These are phyloP conservation scores for Ashbya aceris DNA, from an alignment of 1,139 yeast species.

Conservation along the genomic window DNA sequence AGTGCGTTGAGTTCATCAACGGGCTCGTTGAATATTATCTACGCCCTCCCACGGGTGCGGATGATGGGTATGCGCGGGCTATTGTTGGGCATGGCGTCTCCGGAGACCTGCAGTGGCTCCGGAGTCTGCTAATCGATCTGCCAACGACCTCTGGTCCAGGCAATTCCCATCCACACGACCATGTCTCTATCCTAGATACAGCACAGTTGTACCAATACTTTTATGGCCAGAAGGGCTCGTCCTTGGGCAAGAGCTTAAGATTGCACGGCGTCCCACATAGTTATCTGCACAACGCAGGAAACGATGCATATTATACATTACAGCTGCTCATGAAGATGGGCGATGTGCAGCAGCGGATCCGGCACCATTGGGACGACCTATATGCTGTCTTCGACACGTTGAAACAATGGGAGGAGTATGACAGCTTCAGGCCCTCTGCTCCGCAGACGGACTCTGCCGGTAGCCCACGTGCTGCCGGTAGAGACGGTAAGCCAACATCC, in stretches of 20 bases:
- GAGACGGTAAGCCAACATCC: too few relatives aligned
- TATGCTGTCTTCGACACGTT: slow-evolving; percentile 15
- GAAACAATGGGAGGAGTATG: slow-evolving; percentile 18
- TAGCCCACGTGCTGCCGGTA: too few relatives aligned
- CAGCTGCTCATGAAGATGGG: slow-evolving; percentile 42
- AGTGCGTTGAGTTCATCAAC: slow-evolving; percentile 36
- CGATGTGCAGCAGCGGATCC: slow-evolving; percentile 43
- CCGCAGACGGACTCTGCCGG: background rate
- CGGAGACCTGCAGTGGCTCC: slow-evolving; percentile 53
- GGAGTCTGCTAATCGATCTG: slow-evolving; percentile 11
- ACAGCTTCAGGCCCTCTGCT: slow-evolving; percentile 4
- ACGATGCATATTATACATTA: slow-evolving; percentile 67
- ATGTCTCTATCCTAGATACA: slow-evolving; percentile 40
- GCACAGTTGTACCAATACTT: slow-evolving; percentile 39
- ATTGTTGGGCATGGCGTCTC: slow-evolving; percentile 64
- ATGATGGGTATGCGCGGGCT: slow-evolving; percentile 18
- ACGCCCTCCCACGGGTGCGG: background rate
- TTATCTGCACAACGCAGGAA: slow-evolving; percentile 71
- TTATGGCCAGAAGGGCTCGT: slow-evolving; percentile 37
- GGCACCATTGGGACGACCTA: slow-evolving; percentile 27
- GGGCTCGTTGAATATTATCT: slow-evolving; percentile 6
- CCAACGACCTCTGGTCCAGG: background rate
- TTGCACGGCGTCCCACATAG: slow-evolving; percentile 51
- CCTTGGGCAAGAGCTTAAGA: slow-evolving; percentile 44
- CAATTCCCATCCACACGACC: background rate